Conservation (phyloP, 2,329 filamentous ascomycete genomes). For the Curvularia lunata region DNA sequence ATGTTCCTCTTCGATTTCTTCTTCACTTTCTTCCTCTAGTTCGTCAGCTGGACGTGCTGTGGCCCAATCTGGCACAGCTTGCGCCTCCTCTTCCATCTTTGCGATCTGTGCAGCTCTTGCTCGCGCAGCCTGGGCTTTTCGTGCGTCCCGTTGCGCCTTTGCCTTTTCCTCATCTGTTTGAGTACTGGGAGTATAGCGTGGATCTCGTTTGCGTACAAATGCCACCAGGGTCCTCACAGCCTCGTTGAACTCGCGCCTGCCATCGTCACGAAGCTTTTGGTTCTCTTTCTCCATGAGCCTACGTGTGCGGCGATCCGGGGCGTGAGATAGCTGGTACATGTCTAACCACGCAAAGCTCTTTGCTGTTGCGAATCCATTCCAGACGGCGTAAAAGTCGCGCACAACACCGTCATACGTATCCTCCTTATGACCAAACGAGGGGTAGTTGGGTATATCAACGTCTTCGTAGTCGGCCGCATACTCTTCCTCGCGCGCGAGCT, state of each 20-base stretch:
- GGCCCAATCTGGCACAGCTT: slow-evolving; percentile 77
- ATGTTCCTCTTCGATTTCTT: slow-evolving; percentile 57
- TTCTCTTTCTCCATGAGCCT: slow-evolving; percentile 96
- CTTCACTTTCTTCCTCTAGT: slow-evolving; percentile 61
- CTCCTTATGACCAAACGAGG: slow-evolving; percentile 78
- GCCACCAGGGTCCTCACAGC: slow-evolving; percentile 83
- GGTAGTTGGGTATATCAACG: slow-evolving; percentile 69
- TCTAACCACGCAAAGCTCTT: slow-evolving; percentile 94
- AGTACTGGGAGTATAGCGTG: slow-evolving; percentile 77
- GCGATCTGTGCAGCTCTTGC: slow-evolving; percentile 82
- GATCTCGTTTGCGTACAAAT: slow-evolving; percentile 91
- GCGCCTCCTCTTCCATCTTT: slow-evolving; percentile 69
- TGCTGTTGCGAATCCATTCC: slow-evolving; percentile 80
- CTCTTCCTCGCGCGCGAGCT: slow-evolving; percentile 80
- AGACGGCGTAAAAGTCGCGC: slow-evolving; percentile 79
- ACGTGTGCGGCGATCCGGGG: slow-evolving; percentile 81
- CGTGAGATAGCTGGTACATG: slow-evolving; percentile 80
- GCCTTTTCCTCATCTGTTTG: slow-evolving; percentile 83
- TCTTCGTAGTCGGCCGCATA: slow-evolving; percentile 74
- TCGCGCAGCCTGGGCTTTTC: slow-evolving; percentile 82
- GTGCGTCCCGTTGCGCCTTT: slow-evolving; percentile 75
- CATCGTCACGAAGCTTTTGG: slow-evolving; percentile 80
- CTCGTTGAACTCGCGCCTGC: slow-evolving; percentile 87
- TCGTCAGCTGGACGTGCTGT: slow-evolving; percentile 63
- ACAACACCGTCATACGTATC: slow-evolving; percentile 79